These are phyloP conservation scores for Linaria vulgaris DNA, from an alignment of 257 asterid genomes.

Conservation along the genomic window DNA sequence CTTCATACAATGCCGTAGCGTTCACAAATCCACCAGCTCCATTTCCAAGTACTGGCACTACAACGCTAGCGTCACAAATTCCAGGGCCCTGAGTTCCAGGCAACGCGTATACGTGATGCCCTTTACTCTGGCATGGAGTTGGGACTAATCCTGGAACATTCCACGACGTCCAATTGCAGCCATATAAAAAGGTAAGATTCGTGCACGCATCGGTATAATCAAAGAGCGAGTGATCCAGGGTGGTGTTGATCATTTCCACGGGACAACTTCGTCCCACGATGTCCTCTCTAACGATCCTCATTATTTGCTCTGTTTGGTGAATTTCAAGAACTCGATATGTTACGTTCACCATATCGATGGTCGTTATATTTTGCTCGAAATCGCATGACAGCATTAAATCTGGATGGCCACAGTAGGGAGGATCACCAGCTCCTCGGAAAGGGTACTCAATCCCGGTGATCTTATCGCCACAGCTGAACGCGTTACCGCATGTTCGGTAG, in stretches of 20 bases:
- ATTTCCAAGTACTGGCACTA: slow-evolving; percentile 41
- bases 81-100: slow-evolving; percentile 51
- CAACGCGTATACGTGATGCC: slow-evolving; percentile 27
- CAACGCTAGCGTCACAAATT: slow-evolving; percentile 42
- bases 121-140: slow-evolving; percentile 33
- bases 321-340: slow-evolving; percentile 42
- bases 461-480: slow-evolving; percentile 49
- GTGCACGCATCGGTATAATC: slow-evolving; percentile 35
- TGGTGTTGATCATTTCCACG: slow-evolving; percentile 46
- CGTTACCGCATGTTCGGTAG: slow-evolving; percentile 41
- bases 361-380: slow-evolving; percentile 30
- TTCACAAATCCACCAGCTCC: slow-evolving; percentile 20
- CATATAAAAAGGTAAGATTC: slow-evolving; percentile 59
- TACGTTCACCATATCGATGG: slow-evolving; percentile 36
- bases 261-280: slow-evolving; percentile 49
- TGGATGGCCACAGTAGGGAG: slow-evolving; percentile 69
- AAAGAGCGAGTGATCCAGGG: slow-evolving; percentile 49
- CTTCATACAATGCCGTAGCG: slow-evolving; percentile 28
- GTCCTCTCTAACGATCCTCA: slow-evolving; percentile 63
- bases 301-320: slow-evolving; percentile 31
- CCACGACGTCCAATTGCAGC: slow-evolving; percentile 40
- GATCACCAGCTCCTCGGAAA: slow-evolving; percentile 46
- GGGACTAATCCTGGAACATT: slow-evolving; percentile 21
- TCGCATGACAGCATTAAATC: slow-evolving; percentile 50
- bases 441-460: slow-evolving; percentile 54